Evolutionary conservation across 371 early-diverging fungal genomes (phyloP), one percentile per base, ranked within the genome.

Genomic region (Mycotypha africana): DNA sequence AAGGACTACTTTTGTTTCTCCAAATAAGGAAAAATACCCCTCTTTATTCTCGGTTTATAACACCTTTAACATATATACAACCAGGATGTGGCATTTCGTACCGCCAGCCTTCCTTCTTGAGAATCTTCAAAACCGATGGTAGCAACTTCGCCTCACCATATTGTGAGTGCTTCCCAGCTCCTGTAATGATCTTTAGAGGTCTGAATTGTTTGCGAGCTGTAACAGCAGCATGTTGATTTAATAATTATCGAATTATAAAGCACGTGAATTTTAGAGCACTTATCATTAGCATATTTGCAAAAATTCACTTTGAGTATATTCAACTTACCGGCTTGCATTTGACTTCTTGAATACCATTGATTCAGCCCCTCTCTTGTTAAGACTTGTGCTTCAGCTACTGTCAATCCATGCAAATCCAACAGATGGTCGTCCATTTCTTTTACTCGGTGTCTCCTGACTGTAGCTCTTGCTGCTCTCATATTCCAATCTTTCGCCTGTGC

Each of bases 361-460:
- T 67, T 76, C 7, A 81, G 73, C 8, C 77, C 79, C 56, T 84
- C 85, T 52, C 58, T 53, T 0, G 79, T 65, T 16, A 87, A 62
- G 0, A 75, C 70, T 11, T 75, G 63, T 1, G 86, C 85, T 50
- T 87, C 86, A 0, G 64, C 56, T 2, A 84, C 71, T 0, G 79
- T 81, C 30, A 85, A 56, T 1, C 88, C 88, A 37, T 87, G 88
- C 15, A 87, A 57, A 53, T 87, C 88, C 6, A 87, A 57, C 16
- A 85, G 44, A 53, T 76, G 71, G 22, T 76, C 73, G 38, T 79
- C 76, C 11, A 70, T 74, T 32, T 62, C 64, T 31, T 40, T 65
- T 37, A 76, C 39, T 20, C 79, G 74, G 25, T 81, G 62, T 15
- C 62, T 46, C 26, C 76, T 67, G 23, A 85, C 80, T 17, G 74